Evolutionary conservation across 1,139 yeast genomes (phyloP).

Genomic region (Scheffersomyces titani): DNA sequence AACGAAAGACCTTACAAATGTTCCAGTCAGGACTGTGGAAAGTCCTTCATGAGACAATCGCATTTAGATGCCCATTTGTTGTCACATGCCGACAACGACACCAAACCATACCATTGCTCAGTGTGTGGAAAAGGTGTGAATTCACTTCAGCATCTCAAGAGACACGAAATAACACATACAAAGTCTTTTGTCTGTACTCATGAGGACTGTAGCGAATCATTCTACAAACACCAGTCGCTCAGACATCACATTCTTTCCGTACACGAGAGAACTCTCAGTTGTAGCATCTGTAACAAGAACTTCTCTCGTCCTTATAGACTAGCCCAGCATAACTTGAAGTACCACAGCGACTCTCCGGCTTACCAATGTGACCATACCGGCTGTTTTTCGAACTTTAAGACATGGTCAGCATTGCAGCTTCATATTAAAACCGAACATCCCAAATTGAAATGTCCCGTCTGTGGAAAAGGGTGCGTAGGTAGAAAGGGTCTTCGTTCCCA

Average conservation of each 20-base stretch:
- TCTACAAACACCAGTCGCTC: conserved; percentile 77
- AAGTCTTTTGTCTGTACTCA: conserved; percentile 66
- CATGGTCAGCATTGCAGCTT: conserved; percentile 75
- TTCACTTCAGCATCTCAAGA: conserved; percentile 74
- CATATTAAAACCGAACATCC: conserved; percentile 80
- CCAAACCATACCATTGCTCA: conserved; percentile 75
- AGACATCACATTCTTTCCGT: conserved; percentile 68
- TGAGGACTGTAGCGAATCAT: conserved; percentile 64
- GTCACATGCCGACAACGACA: conserved; percentile 55
- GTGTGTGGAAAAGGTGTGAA: conserved; percentile 84
- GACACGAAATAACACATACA: conserved; percentile 81
- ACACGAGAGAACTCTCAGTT: conserved; percentile 57
- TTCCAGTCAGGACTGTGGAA: conserved; percentile 51
- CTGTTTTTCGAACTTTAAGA: conserved; percentile 61
- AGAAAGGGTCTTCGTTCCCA: conserved; percentile 70
- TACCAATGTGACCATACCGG: conserved; percentile 65
- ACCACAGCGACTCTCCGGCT: conserved; percentile 56
- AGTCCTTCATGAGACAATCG: conserved; percentile 70
- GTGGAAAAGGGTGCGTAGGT: conserved; percentile 78
- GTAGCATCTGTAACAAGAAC: conserved; percentile 58
- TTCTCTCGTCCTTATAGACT: conserved; percentile 64
- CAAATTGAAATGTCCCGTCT: conserved; percentile 60
- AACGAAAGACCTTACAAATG: conserved; percentile 81
- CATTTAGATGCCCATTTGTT: conserved; percentile 76
- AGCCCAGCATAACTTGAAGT: conserved; percentile 60